Base-by-base conservation (phyloP, 163 green algal genomes). In the Volvox carteri region DNA sequence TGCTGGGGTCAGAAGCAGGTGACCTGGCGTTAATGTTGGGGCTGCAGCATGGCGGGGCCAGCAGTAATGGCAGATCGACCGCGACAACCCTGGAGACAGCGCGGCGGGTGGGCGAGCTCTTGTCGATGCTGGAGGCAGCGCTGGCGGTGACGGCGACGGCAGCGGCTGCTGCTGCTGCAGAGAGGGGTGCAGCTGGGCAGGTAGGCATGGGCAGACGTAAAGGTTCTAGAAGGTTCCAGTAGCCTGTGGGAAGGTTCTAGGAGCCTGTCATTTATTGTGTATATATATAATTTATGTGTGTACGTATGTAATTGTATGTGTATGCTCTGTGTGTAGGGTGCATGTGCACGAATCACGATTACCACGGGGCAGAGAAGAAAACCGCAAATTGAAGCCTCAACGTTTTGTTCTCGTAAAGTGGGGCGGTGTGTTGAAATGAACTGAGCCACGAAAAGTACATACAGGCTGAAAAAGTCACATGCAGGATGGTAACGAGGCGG, bases 41-140 rank as follows among this genome's bases (percentile, higher is more conserved):
- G 65, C 68, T 41, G 23, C 33, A 44, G 37, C 16, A 44, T 52
- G 16, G 48, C 65, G 9, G 11, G 14, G 35, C n/a, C 44, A 44
- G 30, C 33, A 44, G n/a, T 42, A 14, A 35, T 25, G 56, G 33
- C 6, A n/a, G 42, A 5, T 33, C 54, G 30, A 44, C 33, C 3
- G 74, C 76, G 23, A 56, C 62, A 1, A 68, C 76, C 25, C 58
- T 85, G 85, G 85, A 73, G 52, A 60, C 65, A 30, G 86, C 77
- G 12, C 74, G 37, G 70, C 39, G 56, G 44, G 83, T 84, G 68
- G 62, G 78, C 0, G 83, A 88, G 21, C 68, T 91, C 50, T 54
- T 91, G 41, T 50, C 76, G 14, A 37, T 85, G 78, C 30, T 91
- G 30, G 86, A 91, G 54, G 86, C 65, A 37, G 65, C 86, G 42